Evolutionary conservation across 164 flowering plant species (phyloP).

Genomic region (Vitis labrusca): DNA sequence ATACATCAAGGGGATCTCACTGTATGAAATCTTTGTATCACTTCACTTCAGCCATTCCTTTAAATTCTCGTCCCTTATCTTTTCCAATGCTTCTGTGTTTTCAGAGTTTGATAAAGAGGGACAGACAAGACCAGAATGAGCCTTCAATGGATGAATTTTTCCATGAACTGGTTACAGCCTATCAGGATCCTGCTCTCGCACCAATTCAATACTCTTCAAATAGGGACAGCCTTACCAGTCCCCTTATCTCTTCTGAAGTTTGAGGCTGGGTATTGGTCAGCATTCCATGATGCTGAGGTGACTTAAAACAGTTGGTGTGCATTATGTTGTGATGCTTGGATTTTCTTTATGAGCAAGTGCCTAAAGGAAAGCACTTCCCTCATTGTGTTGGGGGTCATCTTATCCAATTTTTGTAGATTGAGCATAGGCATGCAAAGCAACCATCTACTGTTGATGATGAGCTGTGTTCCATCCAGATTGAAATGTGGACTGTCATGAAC

Average conservation of each 20-base stretch:
- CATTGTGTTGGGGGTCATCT: no score
- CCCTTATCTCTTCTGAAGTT: slow-evolving; percentile 49
- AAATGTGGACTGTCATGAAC: no score
- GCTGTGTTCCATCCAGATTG: no score
- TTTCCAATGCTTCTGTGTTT: slow-evolving; percentile 7
- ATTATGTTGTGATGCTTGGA: neutral
- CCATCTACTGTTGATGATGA: no score
- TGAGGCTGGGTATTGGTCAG: slow-evolving; percentile 7
- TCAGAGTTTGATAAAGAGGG: slow-evolving; percentile 72
- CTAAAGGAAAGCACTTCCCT: no score
- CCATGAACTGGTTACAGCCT: slow-evolving; percentile 56
- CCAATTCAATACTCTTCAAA: slow-evolving; percentile 43
- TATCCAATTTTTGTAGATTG: no score
- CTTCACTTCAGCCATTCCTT: neutral
- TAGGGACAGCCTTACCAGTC: slow-evolving; percentile 38
- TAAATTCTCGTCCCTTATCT: neutral
- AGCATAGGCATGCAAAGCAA: no score
- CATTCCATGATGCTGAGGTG: neutral
- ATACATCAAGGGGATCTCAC: neutral
- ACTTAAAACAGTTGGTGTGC: neutral
- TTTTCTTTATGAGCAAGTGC: neutral
- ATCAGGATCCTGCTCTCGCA: slow-evolving; percentile 71
- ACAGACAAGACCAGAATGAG: slow-evolving; percentile 56
- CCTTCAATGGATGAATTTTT: slow-evolving; percentile 55
- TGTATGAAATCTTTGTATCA: neutral